phyloP scores from a whole-genome alignment of 176 grass and related monocot species.

The Rhipidocladum racemiflorum region DNA sequence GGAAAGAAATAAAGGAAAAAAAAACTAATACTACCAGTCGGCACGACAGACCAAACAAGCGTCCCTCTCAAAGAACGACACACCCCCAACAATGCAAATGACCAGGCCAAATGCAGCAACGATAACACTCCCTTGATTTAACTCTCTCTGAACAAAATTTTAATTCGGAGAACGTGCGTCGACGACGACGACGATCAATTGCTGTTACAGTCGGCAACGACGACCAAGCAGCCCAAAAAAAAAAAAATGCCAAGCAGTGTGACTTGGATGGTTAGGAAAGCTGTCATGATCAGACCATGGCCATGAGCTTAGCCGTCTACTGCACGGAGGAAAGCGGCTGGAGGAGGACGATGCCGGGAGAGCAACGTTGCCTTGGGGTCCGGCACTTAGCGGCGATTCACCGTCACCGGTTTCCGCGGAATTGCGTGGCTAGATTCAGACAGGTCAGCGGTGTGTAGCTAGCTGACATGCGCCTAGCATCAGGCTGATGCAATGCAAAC shows the following conservation, averaged over 20 bases:
- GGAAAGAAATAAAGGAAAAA: not conserved
- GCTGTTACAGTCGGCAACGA: not conserved
- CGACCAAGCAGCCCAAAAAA: not conserved
- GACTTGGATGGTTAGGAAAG: slow-evolving; percentile 2
- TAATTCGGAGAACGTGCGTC: not conserved
- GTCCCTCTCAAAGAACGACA: not conserved
- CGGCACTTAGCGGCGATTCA: not conserved
- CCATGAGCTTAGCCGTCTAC: not conserved
- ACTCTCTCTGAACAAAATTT: not conserved
- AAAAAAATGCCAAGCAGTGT: not conserved
- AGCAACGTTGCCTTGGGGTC: not conserved
- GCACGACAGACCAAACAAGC: not conserved
- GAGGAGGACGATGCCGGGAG: not conserved
- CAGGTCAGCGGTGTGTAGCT: not conserved
- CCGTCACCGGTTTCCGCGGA: not conserved
- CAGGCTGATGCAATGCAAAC: slow-evolving; percentile 21
- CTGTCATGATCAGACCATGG: not conserved
- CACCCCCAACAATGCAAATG: not conserved
- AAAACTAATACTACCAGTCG: not conserved
- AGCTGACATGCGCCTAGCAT: slow-evolving; percentile 25
- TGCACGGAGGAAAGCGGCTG: not conserved
- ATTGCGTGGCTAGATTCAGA: not conserved
- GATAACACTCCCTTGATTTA: not conserved
- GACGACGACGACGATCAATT: not conserved
- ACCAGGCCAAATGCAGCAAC: not conserved